Base-by-base conservation (phyloP, 2,329 filamentous ascomycete species). In the Alternaria sp. region DNA sequence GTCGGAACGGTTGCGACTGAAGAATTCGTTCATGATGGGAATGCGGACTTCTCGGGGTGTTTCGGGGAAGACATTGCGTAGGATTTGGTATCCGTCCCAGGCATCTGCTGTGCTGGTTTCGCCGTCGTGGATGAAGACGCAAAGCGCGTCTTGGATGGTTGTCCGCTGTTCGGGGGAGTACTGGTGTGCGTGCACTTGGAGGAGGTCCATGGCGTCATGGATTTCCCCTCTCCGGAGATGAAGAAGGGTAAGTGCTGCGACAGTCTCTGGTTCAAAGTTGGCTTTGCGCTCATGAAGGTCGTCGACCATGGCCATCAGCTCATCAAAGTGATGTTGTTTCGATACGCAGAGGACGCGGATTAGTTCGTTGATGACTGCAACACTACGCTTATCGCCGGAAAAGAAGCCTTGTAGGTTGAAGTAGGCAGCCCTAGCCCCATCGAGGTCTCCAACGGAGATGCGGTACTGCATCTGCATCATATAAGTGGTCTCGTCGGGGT, bases 11-110 rank as follows among this genome's bases (percentile, higher is more conserved):
- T 87, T 85, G 39, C 93, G 89, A 7, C 84, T 81, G 74, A 96
- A 96, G 79, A 98, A 97, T 22, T 86, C 83, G 22, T 89, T 85
- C 91, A 99, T 96, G 44, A 97, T 83, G 26, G 84, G 79, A 14
- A 89, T 88, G 9, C 94, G 90, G 51, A 86, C 83, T 3, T 84
- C 81, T 6, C 88, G 83, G n/a, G 87, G 83, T 1, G 89, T 89
- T 78, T 83, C 91, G 73, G 84, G 80, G 64, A 89, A 89, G 9
- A 84, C 81, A n/a, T 84, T 75, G 34, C 82, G 82, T 41, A 88
- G 70, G n/a, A 89, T 83, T 51, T 83, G 82, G 68, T 89, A 89
- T 0, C 82, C 81, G 48, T 88, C 85, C 87, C 87, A 90, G 5
- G 81, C 82, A 51, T 88, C 84, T 4, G 88, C 85, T 4, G 88